Evolutionary conservation across 2,329 filamentous ascomycete genomes (phyloP), one percentile per base, ranked within the genome.

Genomic region (Aspergillus vadensis): DNA sequence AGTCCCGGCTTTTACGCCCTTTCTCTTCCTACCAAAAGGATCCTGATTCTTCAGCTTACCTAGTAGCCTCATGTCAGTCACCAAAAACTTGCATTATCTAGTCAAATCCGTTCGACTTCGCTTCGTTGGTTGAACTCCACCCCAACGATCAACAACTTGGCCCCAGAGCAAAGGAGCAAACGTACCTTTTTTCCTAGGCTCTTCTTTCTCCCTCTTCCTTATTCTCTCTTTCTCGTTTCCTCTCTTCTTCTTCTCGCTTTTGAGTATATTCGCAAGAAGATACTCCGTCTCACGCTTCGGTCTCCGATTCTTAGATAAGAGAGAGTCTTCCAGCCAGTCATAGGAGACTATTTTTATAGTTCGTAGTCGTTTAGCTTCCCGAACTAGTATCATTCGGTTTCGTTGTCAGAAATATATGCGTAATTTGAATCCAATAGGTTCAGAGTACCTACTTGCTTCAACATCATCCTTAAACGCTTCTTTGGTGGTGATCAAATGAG

Each of bases 401-500:
- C 32, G 1, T 5, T 38, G 62, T 67, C 32, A 67, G 75, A 63
- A 59, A 23, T 30, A n/a, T 5, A 14, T 36, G 32, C 32, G 2
- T 14, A 2, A 5, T 5, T 36, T 36, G 12, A 2, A 2, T 5
- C 5, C 32, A 14, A 15, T 14, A 36, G 1, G 1, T 14, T 36
- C 4, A 15, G 15, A 36, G 32, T 36, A 10, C 63, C 53, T 73
- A 79, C 81, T 73, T 66, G 76, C 72, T 52, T 81, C 74, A 61
- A 74, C 72, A 1, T 79, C 69, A 6, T 80, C 74, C 63, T 83
- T 82, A 74, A 86, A 92, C 15, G 88, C 84, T 36, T 86, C 81
- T 53, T 83, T 79, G 0, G 85, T 86, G 57, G 86, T 85, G 21
- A 97, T 81, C 0, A 97, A 77, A 74, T 96, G 92, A 0, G 92